Evolutionary conservation across 257 asterid genomes (phyloP).

Genomic region (Buddleja alternifolia): DNA sequence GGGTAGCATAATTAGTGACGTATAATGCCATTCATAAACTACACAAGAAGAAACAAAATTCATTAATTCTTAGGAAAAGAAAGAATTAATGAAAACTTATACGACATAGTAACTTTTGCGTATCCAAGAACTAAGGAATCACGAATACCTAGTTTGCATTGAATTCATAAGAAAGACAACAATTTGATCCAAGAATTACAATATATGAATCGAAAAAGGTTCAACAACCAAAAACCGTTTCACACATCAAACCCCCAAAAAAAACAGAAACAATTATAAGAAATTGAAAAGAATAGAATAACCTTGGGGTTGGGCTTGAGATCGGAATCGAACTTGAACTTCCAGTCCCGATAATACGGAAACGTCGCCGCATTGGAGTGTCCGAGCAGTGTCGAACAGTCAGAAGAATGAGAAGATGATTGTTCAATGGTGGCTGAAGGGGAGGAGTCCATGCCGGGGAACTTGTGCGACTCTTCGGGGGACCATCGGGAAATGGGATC

Average conservation of each 20-base stretch:
- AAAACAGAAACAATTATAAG: background rate
- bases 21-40: no score
- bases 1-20: background rate
- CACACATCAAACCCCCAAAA: background rate
- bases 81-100: background rate
- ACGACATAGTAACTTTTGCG: no score
- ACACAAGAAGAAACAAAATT: no score
- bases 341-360: constrained; percentile 50
- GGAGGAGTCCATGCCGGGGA: constrained; percentile 26
- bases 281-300: constrained; percentile 1
- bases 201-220: background rate
- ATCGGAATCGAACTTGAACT: constrained; percentile 42
- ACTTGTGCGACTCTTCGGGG: constrained; percentile 4
- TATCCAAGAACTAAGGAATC: background rate
- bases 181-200: background rate
- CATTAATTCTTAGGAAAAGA: background rate
- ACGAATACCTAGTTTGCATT: background rate
- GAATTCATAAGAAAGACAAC: no score
- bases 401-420: constrained; percentile 23
- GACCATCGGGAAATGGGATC: constrained; percentile 27
- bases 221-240: background rate
- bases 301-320: constrained; percentile 57
- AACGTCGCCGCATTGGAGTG: constrained; percentile 32
- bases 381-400: constrained; percentile 33
- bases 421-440: constrained; percentile 5